Base-by-base conservation (phyloP, 495 filamentous ascomycete species). In the Tuber indicum region DNA sequence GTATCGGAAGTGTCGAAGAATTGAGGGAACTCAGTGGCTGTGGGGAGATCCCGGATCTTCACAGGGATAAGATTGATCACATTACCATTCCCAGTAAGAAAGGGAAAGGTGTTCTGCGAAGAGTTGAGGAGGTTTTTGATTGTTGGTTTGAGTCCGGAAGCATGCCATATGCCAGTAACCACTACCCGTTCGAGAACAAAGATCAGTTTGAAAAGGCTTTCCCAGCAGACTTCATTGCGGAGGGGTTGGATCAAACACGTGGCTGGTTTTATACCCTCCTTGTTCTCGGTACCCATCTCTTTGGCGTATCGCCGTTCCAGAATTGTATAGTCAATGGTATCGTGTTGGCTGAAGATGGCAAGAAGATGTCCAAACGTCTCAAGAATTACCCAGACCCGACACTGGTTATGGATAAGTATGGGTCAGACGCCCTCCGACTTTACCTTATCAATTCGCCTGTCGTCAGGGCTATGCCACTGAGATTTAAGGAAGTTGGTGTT, bases 381-480 rank as follows among this genome's bases (percentile, higher is more conserved):
- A 96, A 98, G 87, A 99, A 99, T 85, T 99, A 98, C 84, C 96
- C 96, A 14, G 96, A 98, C 82, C 96, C 96, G 17, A 86, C 85
- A 47, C 83, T 94, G 32, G 89, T 99, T 79, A 97, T 99, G 88
- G 84, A 91, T 71, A 91, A 91, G 75, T 97, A 97, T 82, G 96
- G 96, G 39, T 94, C 95, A 9, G 96, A 99, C 86, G 96, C 96
- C 45, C 89, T 99, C 44, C 91, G 96, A 74, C 88, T 99, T 9
- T 98, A 98, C 82, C 88, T 99, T 78, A 98, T 98, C 86, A 98
- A 98, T 85, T 98, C 95, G 2, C 96, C 96, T 0, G 96, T 98
- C 47, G 96, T 99, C 21, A 91, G 96, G 43, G 96, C 93, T 1
- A 93, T 98, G 85, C 91, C 95, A 8, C 87, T 99, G 36, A 87